Conservation (phyloP, 78 protist species). For the Emiliania huxleyi region DNA sequence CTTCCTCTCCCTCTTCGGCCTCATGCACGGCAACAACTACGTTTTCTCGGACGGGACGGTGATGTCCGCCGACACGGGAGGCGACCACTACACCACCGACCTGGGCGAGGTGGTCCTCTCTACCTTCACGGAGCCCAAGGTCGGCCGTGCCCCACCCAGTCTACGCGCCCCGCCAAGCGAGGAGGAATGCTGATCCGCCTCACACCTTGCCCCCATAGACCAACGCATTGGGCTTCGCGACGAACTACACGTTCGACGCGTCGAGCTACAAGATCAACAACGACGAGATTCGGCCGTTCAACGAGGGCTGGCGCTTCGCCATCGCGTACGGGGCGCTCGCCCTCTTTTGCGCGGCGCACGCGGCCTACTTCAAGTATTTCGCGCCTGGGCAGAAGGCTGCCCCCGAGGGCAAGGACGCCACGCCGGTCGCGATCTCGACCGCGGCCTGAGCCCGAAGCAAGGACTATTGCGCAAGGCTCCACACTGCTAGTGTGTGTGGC, state of each 20-base stretch:
- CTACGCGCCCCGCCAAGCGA: too few relatives aligned
- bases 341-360: not conserved
- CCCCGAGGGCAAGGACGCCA: too few relatives aligned
- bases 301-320: conserved; percentile 1
- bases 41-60: not conserved
- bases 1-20: not conserved
- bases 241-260: not conserved
- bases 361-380: not conserved
- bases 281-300: not conserved
- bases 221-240: not conserved
- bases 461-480: too few relatives aligned
- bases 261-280: not conserved
- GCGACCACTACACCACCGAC: not conserved
- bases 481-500: too few relatives aligned
- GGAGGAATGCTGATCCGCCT: too few relatives aligned
- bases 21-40: not conserved
- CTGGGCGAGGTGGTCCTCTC: not conserved
- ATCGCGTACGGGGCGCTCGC: not conserved
- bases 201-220: too few relatives aligned
- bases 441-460: too few relatives aligned
- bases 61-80: not conserved
- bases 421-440: too few relatives aligned
- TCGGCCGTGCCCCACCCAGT: too few relatives aligned
- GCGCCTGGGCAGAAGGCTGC: too few relatives aligned
- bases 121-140: not conserved